These are phyloP conservation scores for Graphium sp. DNA, from an alignment of 2,329 filamentous ascomycete species.

Conservation along the genomic window DNA sequence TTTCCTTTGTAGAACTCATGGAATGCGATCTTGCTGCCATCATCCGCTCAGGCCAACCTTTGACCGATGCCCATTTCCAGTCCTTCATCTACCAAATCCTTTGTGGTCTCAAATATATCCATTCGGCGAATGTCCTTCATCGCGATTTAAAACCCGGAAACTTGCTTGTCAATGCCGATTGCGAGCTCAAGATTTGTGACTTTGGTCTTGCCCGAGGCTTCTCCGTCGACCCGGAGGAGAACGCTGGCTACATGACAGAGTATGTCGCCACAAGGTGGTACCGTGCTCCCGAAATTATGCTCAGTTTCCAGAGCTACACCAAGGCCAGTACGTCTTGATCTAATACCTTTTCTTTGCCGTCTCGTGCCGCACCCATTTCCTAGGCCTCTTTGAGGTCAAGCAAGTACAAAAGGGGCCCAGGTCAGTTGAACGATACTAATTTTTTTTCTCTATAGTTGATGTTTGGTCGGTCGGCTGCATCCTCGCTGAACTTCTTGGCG, in stretches of 20 bases:
- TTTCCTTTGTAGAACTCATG: constrained; percentile 62
- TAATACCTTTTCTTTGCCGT: not conserved
- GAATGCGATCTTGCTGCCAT: constrained; percentile 97
- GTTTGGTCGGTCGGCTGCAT: constrained; percentile 99
- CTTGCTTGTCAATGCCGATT: constrained; percentile 93
- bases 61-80: constrained; percentile 98
- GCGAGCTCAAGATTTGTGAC: constrained; percentile 98
- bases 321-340: constrained; percentile 79
- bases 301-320: constrained; percentile 99
- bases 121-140: constrained; percentile 94
- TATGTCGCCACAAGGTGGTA: constrained; percentile 98
- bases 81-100: constrained; percentile 99
- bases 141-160: constrained; percentile 96
- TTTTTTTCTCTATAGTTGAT: constrained; percentile 47
- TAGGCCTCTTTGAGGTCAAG: not conserved
- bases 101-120: constrained; percentile 96
- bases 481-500: constrained; percentile 84
- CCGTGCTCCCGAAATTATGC: constrained; percentile 91
- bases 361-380: not conserved
- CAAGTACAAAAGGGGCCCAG: no score
- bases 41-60: constrained; percentile 87
- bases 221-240: constrained; percentile 93
- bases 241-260: constrained; percentile 98
- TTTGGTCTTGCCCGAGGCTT: constrained; percentile 94
- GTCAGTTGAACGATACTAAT: not conserved